Evolutionary conservation across 768 basidiomycete species (phyloP), one percentile per base, ranked within the genome.

Genomic region (Termitomyces sp.): DNA sequence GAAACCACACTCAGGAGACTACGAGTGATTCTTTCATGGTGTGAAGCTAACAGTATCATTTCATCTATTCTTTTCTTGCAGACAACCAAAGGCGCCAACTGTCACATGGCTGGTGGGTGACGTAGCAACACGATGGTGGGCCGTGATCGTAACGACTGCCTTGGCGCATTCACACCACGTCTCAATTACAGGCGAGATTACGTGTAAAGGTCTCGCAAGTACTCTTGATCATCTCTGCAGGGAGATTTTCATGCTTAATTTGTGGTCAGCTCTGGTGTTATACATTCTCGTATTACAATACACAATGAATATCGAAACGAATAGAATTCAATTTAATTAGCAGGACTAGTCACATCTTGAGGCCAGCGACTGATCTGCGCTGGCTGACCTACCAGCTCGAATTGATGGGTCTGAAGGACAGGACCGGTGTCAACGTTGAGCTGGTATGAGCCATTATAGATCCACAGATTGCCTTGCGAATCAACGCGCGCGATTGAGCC

Each of bases 401-500:
- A 82, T 1, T 69, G 64, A 53, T 73, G 69, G n/a, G 70, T 70
- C 47, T 80, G 63, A 48, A 69, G 68, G 8, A 65, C 69, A 12
- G 72, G 64, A 2, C 69, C 72, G 2, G 74, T 79, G 58, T 84
- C 80, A 35, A 82, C 65, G 10, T 70, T 71, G 42, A 77, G 30
- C 47, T 65, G 68, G 61, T 82, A 82, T 30, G 69, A 70, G 13
- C 80, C 81, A 18, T 70, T 73, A 61, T 74, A 78, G 7, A 83
- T 59, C 71, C 75, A 75, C 51, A 75, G 65, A 58, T 77, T 76
- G 4, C 81, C 81, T 12, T 70, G 58, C 6, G 69, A 65, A 58
- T 83, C 80, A 4, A 77, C 77, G 10, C 81, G 75, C 18, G 81
- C 78, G 45, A 82, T 68, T 5, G 78, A 74, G 13, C 80, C 80